Evolutionary conservation across 208 protist species (phyloP), one percentile per base, ranked within the genome.

Genomic region (Endotrypanum monterogeii): DNA sequence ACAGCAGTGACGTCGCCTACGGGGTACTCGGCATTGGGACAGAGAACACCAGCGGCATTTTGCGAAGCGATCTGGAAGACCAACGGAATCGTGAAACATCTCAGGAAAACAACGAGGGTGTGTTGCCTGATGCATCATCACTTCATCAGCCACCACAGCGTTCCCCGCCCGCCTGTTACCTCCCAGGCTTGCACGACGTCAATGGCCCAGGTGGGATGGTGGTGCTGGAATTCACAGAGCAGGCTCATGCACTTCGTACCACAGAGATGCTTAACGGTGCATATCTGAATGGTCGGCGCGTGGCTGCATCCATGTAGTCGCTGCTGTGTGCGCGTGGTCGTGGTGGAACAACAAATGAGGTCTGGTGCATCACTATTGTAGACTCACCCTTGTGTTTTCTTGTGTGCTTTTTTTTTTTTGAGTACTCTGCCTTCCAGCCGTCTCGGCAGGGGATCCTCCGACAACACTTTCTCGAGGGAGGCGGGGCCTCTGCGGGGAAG

Each of bases 141-240:
- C 66, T 76, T 56, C 76, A 69, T 3, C 67, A 37, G 25, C 70
- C 71, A 20, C 70, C 71, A 7, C 71, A 30, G 37, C 63, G 66
- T 3, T 37, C 71, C 1, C 32, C 63, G 0, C 61, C 67, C 2
- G 55, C 52, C 23, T 63, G 79, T 48, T 76, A 78, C 37, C 62
- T 82, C 9, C 76, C 66, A 35, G 87, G 86, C 8, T 66, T 92
- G 69, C 80, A 89, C 75, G 86, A 94, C 66, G 80, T 85, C 20
- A 74, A 77, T 46, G 88, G 87, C 14, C 74, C 84, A 3, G 90
- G 90, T 37, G 90, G 90, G 0, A 80, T 94, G 71, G 81, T 96
- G 62, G 73, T 94, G 35, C 57, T 96, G 12, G 89, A 88, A 23
- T 86, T 90, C 37, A 52, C 80, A 0, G 68, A 80, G 46, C 54